A percentile compares a stretch with the other conserved stretches of the same genome.
phyloP scores from a whole-genome alignment of 257 asterid species.

The Solanum gracilifrons region DNA sequence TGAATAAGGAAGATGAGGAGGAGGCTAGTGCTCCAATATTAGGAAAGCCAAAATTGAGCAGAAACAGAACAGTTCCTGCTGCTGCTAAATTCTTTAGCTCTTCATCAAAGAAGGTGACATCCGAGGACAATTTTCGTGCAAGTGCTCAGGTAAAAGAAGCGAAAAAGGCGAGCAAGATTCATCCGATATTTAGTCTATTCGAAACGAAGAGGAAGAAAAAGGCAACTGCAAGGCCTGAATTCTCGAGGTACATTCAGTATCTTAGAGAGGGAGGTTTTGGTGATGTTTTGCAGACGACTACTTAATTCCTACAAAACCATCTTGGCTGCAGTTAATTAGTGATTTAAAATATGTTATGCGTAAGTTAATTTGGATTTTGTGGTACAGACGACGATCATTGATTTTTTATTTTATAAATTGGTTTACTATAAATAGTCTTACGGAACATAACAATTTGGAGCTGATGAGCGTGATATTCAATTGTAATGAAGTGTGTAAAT shows the following conservation, averaged over 20 bases:
- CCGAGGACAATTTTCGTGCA: neutral
- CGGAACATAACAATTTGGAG: neutral
- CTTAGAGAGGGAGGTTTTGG: constrained; percentile 6
- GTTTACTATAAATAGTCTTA: neutral
- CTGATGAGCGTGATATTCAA: neutral
- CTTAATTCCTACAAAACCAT: constrained; percentile 1
- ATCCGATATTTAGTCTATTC: constrained; percentile 9
- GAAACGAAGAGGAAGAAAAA: neutral
- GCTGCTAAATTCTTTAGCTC: neutral
- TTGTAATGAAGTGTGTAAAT: neutral
- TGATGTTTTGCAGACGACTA: neutral
- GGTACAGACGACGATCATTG: neutral
- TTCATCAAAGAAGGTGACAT: neutral
- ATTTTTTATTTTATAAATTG: neutral
- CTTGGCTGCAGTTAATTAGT: neutral
- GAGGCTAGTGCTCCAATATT: neutral
- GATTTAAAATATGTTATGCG: neutral
- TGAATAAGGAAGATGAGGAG: constrained; percentile 5
- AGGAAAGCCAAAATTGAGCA: neutral
- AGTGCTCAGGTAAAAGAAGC: neutral
- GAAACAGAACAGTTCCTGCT: neutral
- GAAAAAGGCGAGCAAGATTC: constrained; percentile 12
- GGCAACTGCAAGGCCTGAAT: constrained; percentile 9
- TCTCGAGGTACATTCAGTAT: constrained; percentile 6
- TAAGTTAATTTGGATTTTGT: neutral